These are phyloP conservation scores for Boletales sp. DNA, from an alignment of 768 basidiomycete species.

Conservation along the genomic window DNA sequence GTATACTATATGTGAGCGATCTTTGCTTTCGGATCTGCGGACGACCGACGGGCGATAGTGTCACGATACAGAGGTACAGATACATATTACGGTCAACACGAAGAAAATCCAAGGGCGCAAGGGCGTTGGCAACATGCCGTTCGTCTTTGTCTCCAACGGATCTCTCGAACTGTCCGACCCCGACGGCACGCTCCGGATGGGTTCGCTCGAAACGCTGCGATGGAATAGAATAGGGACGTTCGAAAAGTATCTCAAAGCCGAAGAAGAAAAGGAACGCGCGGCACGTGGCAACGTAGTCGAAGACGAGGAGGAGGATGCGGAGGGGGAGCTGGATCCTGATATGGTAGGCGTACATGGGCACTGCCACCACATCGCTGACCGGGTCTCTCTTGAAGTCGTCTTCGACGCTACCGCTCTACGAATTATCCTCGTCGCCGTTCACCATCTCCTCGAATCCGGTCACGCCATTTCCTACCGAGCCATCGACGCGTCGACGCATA, in stretches of 20 bases:
- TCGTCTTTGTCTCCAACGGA: constrained; percentile 54
- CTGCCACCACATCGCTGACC: background rate
- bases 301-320: constrained; percentile 21
- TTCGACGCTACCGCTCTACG: constrained; percentile 25
- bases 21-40: background rate
- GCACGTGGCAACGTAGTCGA: constrained; percentile 16
- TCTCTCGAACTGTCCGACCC: constrained; percentile 27
- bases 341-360: constrained; percentile 14
- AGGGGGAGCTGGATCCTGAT: constrained; percentile 27
- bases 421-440: constrained; percentile 23
- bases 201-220: constrained; percentile 23
- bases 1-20: constrained; percentile 59
- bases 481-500: constrained; percentile 25
- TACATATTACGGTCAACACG: constrained; percentile 65
- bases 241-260: constrained; percentile 23
- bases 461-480: constrained; percentile 28
- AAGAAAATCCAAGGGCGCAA: constrained; percentile 48
- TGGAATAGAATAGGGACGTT: constrained; percentile 29
- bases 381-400: constrained; percentile 21
- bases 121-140: constrained; percentile 59
- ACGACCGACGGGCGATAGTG: constrained; percentile 36
- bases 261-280: constrained; percentile 26
- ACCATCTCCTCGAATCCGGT: constrained; percentile 26
- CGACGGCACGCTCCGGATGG: constrained; percentile 18
- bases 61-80: constrained; percentile 46